Conservation (phyloP, 768 basidiomycete species). For the Nevesoporus exiguus region DNA sequence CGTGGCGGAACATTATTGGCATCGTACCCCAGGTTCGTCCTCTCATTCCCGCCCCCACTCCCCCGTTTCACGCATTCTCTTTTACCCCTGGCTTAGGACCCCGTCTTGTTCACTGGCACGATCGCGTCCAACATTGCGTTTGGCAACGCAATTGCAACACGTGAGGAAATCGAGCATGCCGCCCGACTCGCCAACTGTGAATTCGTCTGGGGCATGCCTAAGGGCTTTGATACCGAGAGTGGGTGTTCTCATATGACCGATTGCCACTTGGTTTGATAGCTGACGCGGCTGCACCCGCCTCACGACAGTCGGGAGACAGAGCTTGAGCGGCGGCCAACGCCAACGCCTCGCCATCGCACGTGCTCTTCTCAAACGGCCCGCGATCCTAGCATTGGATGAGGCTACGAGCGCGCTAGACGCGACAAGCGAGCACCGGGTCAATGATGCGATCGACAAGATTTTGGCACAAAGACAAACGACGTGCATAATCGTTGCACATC, state of each 20-base stretch:
- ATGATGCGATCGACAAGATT: slow-evolving; percentile 89
- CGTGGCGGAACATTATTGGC: slow-evolving; percentile 86
- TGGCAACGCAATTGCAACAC: slow-evolving; percentile 69
- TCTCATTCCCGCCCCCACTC: background rate
- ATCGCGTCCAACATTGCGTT: slow-evolving; percentile 95
- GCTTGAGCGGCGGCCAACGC: slow-evolving; percentile 63
- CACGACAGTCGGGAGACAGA: slow-evolving; percentile 25
- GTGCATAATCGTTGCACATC: slow-evolving; percentile 85
- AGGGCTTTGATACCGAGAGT: slow-evolving; percentile 91
- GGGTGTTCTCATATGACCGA: background rate
- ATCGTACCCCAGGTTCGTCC: slow-evolving; percentile 78
- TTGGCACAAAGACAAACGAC: slow-evolving; percentile 76
- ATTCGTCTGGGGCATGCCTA: slow-evolving; percentile 91
- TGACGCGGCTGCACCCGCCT: background rate
- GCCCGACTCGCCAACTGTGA: slow-evolving; percentile 93
- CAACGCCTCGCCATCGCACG: slow-evolving; percentile 82
- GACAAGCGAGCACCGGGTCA: slow-evolving; percentile 77
- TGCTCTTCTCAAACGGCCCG: slow-evolving; percentile 84
- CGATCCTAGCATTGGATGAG: slow-evolving; percentile 85
- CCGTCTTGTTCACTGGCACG: slow-evolving; percentile 86
- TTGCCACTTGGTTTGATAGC: background rate
- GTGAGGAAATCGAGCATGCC: slow-evolving; percentile 82
- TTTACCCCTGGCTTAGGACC: slow-evolving; percentile 46
- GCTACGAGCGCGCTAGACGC: slow-evolving; percentile 89
- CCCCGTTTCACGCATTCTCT: background rate